A percentile compares a stretch with the other conserved stretches of the same genome.
These are phyloP conservation scores for Fraxinus albicans DNA, from an alignment of 305 asterid species.

Conservation along the genomic window DNA sequence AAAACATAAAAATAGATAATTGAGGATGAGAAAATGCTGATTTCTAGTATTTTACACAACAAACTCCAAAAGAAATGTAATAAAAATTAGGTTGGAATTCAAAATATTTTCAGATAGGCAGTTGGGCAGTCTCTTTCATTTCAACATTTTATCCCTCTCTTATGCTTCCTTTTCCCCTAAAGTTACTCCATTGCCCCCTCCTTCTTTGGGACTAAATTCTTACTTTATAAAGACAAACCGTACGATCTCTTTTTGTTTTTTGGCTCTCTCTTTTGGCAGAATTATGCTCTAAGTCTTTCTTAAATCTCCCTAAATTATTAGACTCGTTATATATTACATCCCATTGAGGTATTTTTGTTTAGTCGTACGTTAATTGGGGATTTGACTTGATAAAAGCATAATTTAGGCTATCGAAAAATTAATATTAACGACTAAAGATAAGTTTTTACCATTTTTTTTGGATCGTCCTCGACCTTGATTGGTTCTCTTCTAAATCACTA, in stretches of 20 bases:
- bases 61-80: neutral
- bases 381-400: neutral
- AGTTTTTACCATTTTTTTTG: neutral
- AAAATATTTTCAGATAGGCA: neutral
- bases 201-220: neutral
- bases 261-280: neutral
- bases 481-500: neutral
- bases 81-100: neutral
- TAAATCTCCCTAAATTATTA: neutral
- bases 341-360: neutral
- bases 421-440: neutral
- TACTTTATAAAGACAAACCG: neutral
- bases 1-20: neutral
- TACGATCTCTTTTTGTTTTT: neutral
- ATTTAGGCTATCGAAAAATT: neutral
- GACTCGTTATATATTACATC: neutral
- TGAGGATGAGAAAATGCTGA: neutral
- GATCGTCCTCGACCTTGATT: neutral
- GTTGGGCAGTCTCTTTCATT: neutral
- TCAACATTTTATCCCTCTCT: neutral
- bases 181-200: neutral
- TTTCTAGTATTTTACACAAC: neutral
- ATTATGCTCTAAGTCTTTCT: neutral
- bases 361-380: neutral
- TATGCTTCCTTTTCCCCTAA: neutral